Percentiles rank a stretch among this genome's conserved stretches.
Conservation (phyloP, 768 basidiomycete genomes). For the Dioszegia crocea region DNA sequence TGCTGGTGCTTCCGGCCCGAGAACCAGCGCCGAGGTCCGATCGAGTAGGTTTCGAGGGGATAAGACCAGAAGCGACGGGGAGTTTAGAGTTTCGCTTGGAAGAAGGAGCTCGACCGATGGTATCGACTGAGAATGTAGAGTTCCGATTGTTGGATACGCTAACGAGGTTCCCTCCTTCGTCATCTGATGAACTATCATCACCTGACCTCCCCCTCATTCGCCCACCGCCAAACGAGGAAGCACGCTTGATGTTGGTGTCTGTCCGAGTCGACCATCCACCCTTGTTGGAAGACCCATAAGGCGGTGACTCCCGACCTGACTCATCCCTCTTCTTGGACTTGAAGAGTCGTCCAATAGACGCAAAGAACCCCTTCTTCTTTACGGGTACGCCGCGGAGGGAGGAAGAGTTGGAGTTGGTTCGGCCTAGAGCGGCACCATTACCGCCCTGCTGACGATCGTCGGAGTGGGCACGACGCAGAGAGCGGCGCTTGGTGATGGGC, state of each 20-base stretch:
- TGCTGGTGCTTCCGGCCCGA: slow-evolving; percentile 34
- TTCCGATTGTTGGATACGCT: slow-evolving; percentile 44
- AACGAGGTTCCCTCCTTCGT: slow-evolving; percentile 38
- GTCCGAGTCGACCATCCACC: slow-evolving; percentile 44
- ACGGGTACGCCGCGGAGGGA: slow-evolving; percentile 24
- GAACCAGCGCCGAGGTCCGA: slow-evolving; percentile 34
- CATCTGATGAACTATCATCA: slow-evolving; percentile 36
- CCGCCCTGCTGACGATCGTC: slow-evolving; percentile 19
- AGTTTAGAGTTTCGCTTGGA: slow-evolving; percentile 31
- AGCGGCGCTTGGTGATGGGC: slow-evolving; percentile 30
- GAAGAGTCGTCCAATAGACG: slow-evolving; percentile 40
- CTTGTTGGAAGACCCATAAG: slow-evolving; percentile 26
- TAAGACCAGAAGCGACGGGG: slow-evolving; percentile 41
- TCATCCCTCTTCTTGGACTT: slow-evolving; percentile 29
- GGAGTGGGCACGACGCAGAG: slow-evolving; percentile 40
- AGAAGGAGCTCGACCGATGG: slow-evolving; percentile 18
- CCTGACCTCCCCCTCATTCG: slow-evolving; percentile 23
- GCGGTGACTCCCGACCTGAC: slow-evolving; percentile 43
- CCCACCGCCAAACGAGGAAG: slow-evolving; percentile 15
- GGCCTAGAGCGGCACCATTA: neutral
- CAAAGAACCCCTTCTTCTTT: slow-evolving; percentile 49
- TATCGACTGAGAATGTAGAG: slow-evolving; percentile 42
- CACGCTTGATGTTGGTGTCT: slow-evolving; percentile 42
- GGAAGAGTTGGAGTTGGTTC: slow-evolving; percentile 35
- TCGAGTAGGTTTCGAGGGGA: slow-evolving; percentile 35